Evolutionary conservation across 225 moss, liverwort and hornwort genomes (phyloP), one percentile per base, ranked within the genome.

Genomic region (Lunularia cruciata): DNA sequence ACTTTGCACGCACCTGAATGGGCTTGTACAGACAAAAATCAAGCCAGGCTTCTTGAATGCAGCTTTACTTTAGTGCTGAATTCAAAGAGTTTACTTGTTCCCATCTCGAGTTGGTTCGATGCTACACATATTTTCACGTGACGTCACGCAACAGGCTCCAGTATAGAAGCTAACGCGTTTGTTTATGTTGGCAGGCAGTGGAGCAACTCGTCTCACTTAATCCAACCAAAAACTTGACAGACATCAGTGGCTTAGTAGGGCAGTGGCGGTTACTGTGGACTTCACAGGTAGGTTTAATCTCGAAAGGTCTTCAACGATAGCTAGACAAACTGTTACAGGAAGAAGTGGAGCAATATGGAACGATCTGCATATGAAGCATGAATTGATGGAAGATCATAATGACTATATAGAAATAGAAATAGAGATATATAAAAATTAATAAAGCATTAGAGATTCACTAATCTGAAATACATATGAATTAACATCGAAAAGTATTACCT

Each of bases 211-310:
- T 90, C 39, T 73, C 72, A 39, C 57, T 67, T 47, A 92, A 92
- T 72, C 88, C 95, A 68, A 80, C 78, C 40, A 83, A 86, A 62
- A 68, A 64, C 56, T 36, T 86, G 32, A 85, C 94, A 5, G 87
- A 96, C 73, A 65, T 92, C 43, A 72, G 80, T 57, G 85, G 84
- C 53, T 79, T 96, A 47, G 74, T 84, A 52, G 95, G 95, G 72
- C 92, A 83, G 46, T 96, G 92, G 92, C 81, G 87, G 28, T 88
- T 88, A 62, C 26, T 96, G 47, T 96, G 95, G 95, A 89, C 84
- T 70, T 90, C 95, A 68, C 95, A 95, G 88, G 95, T 92, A 64
- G 14, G n/a, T 5, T n/a, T 15, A 0, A 26, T 42, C 30, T 11
- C 63, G 28, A 28, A 33, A 31, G 16, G 23, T 63, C 12, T 27